Evolutionary conservation across 2,329 filamentous ascomycete species (phyloP).

Genomic region (Nemania serpens): DNA sequence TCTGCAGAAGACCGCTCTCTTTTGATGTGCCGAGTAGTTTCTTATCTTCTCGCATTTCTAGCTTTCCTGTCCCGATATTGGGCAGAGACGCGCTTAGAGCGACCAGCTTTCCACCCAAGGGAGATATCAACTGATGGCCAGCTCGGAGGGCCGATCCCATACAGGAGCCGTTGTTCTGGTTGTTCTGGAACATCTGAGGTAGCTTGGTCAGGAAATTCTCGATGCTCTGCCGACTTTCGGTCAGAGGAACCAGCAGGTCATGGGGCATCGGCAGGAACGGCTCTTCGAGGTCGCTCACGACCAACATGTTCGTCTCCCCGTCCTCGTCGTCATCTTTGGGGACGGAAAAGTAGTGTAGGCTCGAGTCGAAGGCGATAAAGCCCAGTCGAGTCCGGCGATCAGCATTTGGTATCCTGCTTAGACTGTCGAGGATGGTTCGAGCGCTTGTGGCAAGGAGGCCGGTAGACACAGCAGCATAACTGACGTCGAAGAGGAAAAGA

Average conservation of each 20-base stretch:
- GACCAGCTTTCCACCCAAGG: conserved; percentile 92
- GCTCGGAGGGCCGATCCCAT: conserved; percentile 93
- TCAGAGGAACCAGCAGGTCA: conserved; percentile 86
- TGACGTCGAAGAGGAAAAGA: conserved; percentile 93
- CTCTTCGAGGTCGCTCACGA: conserved; percentile 93
- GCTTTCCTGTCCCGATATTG: conserved; percentile 85
- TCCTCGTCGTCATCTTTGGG: conserved; percentile 86
- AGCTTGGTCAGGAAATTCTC: conserved; percentile 90
- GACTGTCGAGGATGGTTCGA: conserved; percentile 89
- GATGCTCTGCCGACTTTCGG: conserved; percentile 87
- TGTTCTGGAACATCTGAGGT: conserved; percentile 96
- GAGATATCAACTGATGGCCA: conserved; percentile 93
- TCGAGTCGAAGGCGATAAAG: conserved; percentile 94
- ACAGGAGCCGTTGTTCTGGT: conserved; percentile 84
- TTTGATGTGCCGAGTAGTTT: conserved; percentile 93
- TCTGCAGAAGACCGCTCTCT: conserved; percentile 85
- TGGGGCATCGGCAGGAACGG: conserved; percentile 94
- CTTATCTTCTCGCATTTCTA: conserved; percentile 95
- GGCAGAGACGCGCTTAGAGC: conserved; percentile 89
- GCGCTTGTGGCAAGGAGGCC: conserved; percentile 91
- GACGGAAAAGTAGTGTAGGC: conserved; percentile 94
- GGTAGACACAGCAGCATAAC: conserved; percentile 85
- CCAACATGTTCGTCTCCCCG: conserved; percentile 86
- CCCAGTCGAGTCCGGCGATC: conserved; percentile 90
- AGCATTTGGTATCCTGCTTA: conserved; percentile 97